phyloP scores from a whole-genome alignment of 2,329 filamentous ascomycete species.

The Aspergillus quadrilineatus region DNA sequence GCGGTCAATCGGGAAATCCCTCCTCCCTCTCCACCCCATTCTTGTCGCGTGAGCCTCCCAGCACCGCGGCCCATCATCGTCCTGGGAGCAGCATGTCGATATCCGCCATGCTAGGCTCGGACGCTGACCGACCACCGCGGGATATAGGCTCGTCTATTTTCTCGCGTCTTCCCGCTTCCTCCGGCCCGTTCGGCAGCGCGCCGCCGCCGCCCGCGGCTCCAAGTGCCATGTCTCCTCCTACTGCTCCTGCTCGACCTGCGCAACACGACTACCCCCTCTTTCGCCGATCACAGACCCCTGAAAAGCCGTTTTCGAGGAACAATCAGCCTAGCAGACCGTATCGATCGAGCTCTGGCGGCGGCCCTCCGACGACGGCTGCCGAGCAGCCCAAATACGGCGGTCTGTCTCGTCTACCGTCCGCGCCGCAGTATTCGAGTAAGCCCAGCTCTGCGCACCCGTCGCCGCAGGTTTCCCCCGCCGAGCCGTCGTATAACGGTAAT shows the following conservation, averaged over 20 bases:
- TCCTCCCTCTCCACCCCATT: conserved; percentile 41
- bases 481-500: conserved; percentile 27
- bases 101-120: conserved; percentile 66
- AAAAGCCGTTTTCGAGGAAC: conserved; percentile 59
- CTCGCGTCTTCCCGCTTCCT: conserved; percentile 45
- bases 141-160: conserved; percentile 49
- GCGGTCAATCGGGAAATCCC: conserved; percentile 40
- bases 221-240: conserved; percentile 46
- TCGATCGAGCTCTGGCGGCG: conserved; percentile 38
- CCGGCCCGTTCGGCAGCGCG: conserved; percentile 33
- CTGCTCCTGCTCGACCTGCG: conserved; percentile 42
- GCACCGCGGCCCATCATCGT: conserved; percentile 53
- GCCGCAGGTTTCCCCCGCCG: conserved; percentile 35
- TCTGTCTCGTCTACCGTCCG: conserved; percentile 29
- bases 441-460: conserved; percentile 35
- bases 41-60: conserved; percentile 56
- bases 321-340: conserved; percentile 34
- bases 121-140: conserved; percentile 49
- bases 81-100: conserved; percentile 70
- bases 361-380: conserved; percentile 22
- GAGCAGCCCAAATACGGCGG: conserved; percentile 37
- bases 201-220: conserved; percentile 34
- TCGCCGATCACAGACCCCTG: conserved; percentile 71
- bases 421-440: conserved; percentile 39
- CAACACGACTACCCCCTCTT: conserved; percentile 62